These are phyloP conservation scores for Helenozyma baotianmanensis DNA, from an alignment of 805 yeast species.

Conservation along the genomic window DNA sequence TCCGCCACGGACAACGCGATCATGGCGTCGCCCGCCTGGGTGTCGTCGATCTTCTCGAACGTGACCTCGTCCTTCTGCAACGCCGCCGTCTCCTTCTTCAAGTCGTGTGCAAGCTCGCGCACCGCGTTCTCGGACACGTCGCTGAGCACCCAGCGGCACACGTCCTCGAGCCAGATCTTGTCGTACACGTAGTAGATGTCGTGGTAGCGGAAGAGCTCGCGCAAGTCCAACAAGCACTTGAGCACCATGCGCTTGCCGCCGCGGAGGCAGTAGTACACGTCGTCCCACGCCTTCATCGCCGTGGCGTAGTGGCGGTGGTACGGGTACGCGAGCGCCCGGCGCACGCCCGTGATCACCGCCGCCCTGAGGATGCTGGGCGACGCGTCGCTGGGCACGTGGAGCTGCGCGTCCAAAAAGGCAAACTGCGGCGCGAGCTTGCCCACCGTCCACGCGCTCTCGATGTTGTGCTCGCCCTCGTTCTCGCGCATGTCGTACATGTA, in stretches of 20 bases:
- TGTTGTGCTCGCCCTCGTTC: slow-evolving; percentile 63
- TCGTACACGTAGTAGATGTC: slow-evolving; percentile 84
- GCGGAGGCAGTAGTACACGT: slow-evolving; percentile 58
- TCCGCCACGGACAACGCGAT: slow-evolving; percentile 13
- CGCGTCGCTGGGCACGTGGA: slow-evolving; percentile 30
- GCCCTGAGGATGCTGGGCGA: slow-evolving; percentile 42
- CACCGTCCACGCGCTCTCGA: slow-evolving; percentile 92
- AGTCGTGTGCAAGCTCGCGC: slow-evolving; percentile 62
- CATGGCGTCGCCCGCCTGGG: slow-evolving; percentile 18
- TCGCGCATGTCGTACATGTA: slow-evolving; percentile 73
- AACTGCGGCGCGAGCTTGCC: slow-evolving; percentile 84
- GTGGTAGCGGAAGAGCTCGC: slow-evolving; percentile 76
- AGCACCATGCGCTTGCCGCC: slow-evolving; percentile 68
- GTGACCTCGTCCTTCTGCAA: slow-evolving; percentile 45
- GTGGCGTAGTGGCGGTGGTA: slow-evolving; percentile 68
- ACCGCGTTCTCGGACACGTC: slow-evolving; percentile 58
- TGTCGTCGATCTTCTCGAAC: slow-evolving; percentile 46
- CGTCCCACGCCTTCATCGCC: slow-evolving; percentile 64
- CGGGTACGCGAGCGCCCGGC: slow-evolving; percentile 78
- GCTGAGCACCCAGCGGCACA: slow-evolving; percentile 67
- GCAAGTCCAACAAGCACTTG: slow-evolving; percentile 51
- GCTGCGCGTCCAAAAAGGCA: slow-evolving; percentile 60
- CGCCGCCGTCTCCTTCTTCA: slow-evolving; percentile 39
- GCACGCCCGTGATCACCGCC: slow-evolving; percentile 53
- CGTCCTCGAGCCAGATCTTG: slow-evolving; percentile 69